Conservation (phyloP, 441 rosid species). For the Populus tomentosa region DNA sequence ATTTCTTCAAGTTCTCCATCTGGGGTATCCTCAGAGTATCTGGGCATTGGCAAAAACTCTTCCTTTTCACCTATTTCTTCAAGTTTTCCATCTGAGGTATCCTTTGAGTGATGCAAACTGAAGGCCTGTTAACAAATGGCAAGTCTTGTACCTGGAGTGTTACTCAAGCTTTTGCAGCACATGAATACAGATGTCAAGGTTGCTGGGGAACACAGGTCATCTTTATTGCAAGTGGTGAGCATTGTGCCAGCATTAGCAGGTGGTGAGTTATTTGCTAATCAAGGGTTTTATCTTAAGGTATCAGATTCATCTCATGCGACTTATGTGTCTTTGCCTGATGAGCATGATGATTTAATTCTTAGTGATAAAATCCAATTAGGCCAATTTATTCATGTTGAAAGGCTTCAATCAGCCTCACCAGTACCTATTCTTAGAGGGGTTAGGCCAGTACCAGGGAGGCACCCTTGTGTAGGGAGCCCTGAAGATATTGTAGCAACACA, state of each 20-base stretch:
- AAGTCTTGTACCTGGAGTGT: conserved; percentile 90
- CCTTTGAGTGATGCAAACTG: conserved; percentile 39
- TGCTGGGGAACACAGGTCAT: conserved; percentile 90
- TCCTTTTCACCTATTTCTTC: conserved; percentile 7
- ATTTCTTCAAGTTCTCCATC: conserved; percentile 6
- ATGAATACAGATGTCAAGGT: conserved; percentile 93
- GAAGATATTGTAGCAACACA: conserved; percentile 91
- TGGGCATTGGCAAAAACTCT: conserved; percentile 21
- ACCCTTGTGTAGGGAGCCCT: conserved; percentile 87
- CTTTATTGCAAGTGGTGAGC: conserved; percentile 83
- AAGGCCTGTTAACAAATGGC: conserved; percentile 49
- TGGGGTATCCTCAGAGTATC: conserved; percentile 16
- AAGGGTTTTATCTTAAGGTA: conserved; percentile 92
- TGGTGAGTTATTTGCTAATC: conserved; percentile 82
- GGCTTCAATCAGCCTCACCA: conserved; percentile 84
- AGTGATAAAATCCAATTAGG: conserved; percentile 65
- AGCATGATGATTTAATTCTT: conserved; percentile 88
- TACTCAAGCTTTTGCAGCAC: conserved; percentile 90
- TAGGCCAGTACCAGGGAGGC: conserved; percentile 95
- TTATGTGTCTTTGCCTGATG: conserved; percentile 86
- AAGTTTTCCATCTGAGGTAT: conserved; percentile 20
- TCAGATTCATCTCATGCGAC: conserved; percentile 99
- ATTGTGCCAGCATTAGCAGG: conserved; percentile 94
- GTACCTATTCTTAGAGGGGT: conserved; percentile 87
- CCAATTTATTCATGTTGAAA: conserved; percentile 55